Evolutionary conservation across 2,329 filamentous ascomycete genomes (phyloP).

Genomic region (Exophiala dermatitidis): DNA sequence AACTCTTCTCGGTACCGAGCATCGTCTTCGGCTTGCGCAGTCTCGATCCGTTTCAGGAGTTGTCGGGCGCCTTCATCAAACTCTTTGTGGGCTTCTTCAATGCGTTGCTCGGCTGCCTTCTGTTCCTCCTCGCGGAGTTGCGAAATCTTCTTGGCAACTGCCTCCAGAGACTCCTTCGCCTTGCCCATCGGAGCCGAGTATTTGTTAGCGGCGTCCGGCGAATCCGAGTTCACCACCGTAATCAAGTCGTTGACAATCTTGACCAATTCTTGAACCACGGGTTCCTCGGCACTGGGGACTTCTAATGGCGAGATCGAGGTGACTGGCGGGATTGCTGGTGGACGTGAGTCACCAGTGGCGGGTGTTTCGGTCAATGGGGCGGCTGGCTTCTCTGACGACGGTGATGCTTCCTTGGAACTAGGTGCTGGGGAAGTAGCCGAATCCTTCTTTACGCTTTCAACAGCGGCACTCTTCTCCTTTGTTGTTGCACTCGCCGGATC

Average conservation of each 20-base stretch:
- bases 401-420: slow-evolving; percentile 27
- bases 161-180: slow-evolving; percentile 74
- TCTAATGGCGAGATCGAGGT: slow-evolving; percentile 70
- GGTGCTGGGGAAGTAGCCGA: slow-evolving; percentile 24
- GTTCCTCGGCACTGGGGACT: slow-evolving; percentile 69
- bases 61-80: slow-evolving; percentile 84
- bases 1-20: slow-evolving; percentile 80
- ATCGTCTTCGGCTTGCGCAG: slow-evolving; percentile 73
- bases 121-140: slow-evolving; percentile 63
- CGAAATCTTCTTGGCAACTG: slow-evolving; percentile 71
- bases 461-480: slow-evolving; percentile 31
- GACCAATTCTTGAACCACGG: slow-evolving; percentile 84
- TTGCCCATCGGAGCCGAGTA: slow-evolving; percentile 73
- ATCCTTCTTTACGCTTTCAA: slow-evolving; percentile 32
- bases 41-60: slow-evolving; percentile 80
- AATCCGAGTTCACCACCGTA: slow-evolving; percentile 81
- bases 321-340: slow-evolving; percentile 42
- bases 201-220: slow-evolving; percentile 51
- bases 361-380: slow-evolving; percentile 29
- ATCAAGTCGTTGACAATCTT: slow-evolving; percentile 96
- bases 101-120: slow-evolving; percentile 65
- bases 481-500: slow-evolving; percentile 18
- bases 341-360: slow-evolving; percentile 32
- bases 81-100: slow-evolving; percentile 62
- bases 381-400: slow-evolving; percentile 33